Evolutionary conservation across 148 eudicot genomes (phyloP).

Genomic region (Cornus suecica): DNA sequence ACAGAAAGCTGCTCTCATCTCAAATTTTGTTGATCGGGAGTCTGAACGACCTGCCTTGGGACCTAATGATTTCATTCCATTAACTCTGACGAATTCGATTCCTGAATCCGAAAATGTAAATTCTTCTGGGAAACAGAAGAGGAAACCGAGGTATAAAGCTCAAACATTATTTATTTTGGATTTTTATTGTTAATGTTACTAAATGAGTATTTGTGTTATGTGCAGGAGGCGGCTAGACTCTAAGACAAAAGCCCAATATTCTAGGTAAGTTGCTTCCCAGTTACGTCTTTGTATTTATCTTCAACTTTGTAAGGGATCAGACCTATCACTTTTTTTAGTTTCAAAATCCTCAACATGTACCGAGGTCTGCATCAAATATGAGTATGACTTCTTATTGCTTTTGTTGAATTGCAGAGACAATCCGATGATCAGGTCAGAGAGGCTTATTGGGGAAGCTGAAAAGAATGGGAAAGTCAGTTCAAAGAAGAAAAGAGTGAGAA

Average conservation of each 20-base stretch:
- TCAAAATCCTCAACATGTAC: neutral
- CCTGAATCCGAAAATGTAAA: conserved; percentile 28
- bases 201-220: conserved; percentile 2
- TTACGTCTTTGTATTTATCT: neutral
- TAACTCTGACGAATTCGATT: conserved; percentile 22
- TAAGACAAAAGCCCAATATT: conserved; percentile 5
- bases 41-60: conserved; percentile 74
- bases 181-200: neutral
- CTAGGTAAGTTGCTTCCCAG: conserved; percentile 14
- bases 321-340: neutral
- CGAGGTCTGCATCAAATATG: neutral
- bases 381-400: conserved; percentile 6
- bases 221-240: conserved; percentile 12
- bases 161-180: neutral
- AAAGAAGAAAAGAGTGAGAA: conserved; percentile 14
- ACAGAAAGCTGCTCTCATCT: conserved; percentile 50
- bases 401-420: conserved; percentile 12
- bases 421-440: conserved; percentile 34
- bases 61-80: conserved; percentile 56
- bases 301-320: neutral
- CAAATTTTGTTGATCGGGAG: conserved; percentile 91
- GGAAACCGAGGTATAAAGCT: conserved; percentile 28
- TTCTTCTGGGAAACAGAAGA: conserved; percentile 22
- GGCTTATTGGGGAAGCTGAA: conserved; percentile 25
- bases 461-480: no score